A percentile compares a stretch with the other conserved stretches of the same genome.
Evolutionary conservation across 1,284 basidiomycete genomes (phyloP).

Genomic region (Apiotrichum brassicae): DNA sequence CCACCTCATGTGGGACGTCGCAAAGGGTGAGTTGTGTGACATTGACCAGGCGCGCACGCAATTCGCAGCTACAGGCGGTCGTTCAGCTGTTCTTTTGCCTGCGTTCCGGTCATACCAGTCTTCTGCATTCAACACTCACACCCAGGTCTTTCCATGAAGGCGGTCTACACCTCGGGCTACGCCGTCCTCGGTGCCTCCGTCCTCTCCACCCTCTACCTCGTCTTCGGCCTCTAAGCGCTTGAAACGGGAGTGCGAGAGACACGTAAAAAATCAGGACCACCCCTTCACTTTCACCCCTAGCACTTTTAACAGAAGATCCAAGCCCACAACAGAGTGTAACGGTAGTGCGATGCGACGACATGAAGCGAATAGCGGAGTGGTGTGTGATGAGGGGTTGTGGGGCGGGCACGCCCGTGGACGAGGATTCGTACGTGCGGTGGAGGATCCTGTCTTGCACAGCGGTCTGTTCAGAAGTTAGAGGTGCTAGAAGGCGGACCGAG

Average conservation of each 20-base stretch:
- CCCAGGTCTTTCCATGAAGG: constrained; percentile 70
- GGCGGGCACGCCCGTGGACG: background rate
- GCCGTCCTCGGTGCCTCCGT: constrained; percentile 75
- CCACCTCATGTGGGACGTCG: constrained; percentile 86
- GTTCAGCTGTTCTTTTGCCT: too few species aligned
- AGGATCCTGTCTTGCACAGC: too few species aligned
- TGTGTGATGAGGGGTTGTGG: background rate
- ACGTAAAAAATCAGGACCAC: too few species aligned
- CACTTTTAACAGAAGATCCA: background rate
- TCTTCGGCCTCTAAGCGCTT: constrained; percentile 14
- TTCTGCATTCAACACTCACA: constrained; percentile 2
- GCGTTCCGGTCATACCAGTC: too few species aligned
- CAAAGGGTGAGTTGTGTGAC: constrained; percentile 83
- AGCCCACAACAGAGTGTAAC: constrained; percentile 3
- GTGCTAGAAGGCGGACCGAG: too few species aligned
- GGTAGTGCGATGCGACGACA: constrained; percentile 8
- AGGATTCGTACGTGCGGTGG: background rate
- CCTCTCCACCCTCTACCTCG: constrained; percentile 57
- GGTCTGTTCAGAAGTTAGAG: too few species aligned
- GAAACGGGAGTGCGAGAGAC: background rate
- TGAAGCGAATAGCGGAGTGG: background rate
- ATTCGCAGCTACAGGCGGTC: too few species aligned
- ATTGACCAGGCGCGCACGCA: too few species aligned
- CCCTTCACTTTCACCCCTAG: too few species aligned
- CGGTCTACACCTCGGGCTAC: constrained; percentile 72